Base-by-base conservation (phyloP, 768 basidiomycete species). In the Leccinum subtestaceum region DNA sequence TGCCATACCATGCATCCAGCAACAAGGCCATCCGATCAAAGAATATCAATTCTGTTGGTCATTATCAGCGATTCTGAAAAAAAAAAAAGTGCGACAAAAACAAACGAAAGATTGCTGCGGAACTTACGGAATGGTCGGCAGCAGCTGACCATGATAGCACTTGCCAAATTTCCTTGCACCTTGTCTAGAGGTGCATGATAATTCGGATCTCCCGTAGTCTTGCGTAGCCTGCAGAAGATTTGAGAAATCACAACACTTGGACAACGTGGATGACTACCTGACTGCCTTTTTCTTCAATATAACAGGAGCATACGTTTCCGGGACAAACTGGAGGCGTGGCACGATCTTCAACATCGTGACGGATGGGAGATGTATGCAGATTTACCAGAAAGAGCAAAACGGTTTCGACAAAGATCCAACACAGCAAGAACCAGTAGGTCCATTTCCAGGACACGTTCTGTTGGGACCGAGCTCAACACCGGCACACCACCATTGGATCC, bases 11-110 rank as follows among this genome's bases (percentile, higher is more conserved):
- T 13, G 81, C 69, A 68, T 91, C 80, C 9, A 93, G 76, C 5
- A 87, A 71, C 4, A 92, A 76, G 0, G 87, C 87, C 89, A 93
- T 93, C n/a, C 81, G 78, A 63, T 95, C 89, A 52, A 77, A 81
- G 0, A 82, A 45, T 5, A 90, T 73, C 6, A 91, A 74, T 68
- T 85, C 88, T 89, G 59, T 36, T 17, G 56, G 19, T 17, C 19
- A 21, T 45, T 12, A 19, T 45, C 10, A 45, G 43, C 10, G 2
- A 45, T 12, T 12, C 11, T 5, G 2, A 43, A 43, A 12, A 5
- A 36, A 13, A 15, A 21, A 29, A 29, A 29, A 29, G 36, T 0
- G 36, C 36, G 36, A 36, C 15, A 36, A 15, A 36, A 5, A 21
- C 21, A 36, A 36, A 36, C 36, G 5, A 45, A 45, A 15, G 23